Evolutionary conservation across 2,329 filamentous ascomycete genomes (phyloP).

Genomic region (Phialemonium atrogriseum): DNA sequence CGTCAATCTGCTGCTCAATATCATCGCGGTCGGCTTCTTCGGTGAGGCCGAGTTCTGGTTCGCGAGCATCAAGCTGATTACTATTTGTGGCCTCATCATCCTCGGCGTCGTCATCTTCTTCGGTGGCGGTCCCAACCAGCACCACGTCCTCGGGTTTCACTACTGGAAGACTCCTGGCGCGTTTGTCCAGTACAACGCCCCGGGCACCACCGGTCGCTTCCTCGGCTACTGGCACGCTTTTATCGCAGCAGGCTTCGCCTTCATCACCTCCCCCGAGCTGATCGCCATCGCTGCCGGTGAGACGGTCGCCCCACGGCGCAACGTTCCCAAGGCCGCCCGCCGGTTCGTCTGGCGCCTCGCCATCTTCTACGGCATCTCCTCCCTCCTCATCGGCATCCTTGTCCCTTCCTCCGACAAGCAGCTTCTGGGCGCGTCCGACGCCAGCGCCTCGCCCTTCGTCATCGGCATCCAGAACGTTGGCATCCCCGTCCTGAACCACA

Average conservation of each 20-base stretch:
- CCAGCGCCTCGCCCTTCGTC: conserved; percentile 54
- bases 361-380: conserved; percentile 55
- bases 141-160: conserved; percentile 36
- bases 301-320: conserved; percentile 53
- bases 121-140: conserved; percentile 40
- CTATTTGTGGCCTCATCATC: conserved; percentile 25
- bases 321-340: conserved; percentile 57
- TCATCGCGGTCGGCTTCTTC: conserved; percentile 44
- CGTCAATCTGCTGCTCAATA: conserved; percentile 28
- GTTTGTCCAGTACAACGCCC: conserved; percentile 37
- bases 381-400: conserved; percentile 52
- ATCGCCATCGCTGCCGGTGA: conserved; percentile 55
- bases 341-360: conserved; percentile 55
- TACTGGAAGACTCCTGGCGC: conserved; percentile 41
- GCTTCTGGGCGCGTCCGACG: conserved; percentile 49
- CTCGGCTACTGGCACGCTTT: conserved; percentile 51
- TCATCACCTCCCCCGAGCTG: conserved; percentile 55
- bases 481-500: conserved; percentile 54
- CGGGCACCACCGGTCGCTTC: conserved; percentile 42
- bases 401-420: conserved; percentile 56
- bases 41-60: conserved; percentile 51
- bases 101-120: conserved; percentile 23
- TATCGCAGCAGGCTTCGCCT: conserved; percentile 51
- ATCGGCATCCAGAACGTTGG: conserved; percentile 59
- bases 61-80: conserved; percentile 20